These are phyloP conservation scores for Suhomyces coccinellae DNA, from an alignment of 1,139 yeast genomes.

Conservation along the genomic window DNA sequence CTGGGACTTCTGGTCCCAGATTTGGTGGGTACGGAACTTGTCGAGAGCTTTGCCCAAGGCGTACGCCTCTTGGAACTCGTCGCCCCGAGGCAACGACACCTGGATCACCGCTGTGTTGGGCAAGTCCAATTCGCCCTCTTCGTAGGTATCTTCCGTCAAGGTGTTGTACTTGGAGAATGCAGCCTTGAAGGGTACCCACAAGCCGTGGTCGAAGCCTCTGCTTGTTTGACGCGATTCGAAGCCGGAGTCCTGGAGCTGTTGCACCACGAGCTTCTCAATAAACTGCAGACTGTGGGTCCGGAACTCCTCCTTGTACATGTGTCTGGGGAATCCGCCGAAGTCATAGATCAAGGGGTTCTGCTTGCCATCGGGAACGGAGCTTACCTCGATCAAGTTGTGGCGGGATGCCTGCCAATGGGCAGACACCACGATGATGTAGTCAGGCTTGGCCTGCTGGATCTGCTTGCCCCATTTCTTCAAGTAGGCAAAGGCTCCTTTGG, in stretches of 20 bases:
- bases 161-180: conserved; percentile 53
- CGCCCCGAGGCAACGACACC: conserved; percentile 57
- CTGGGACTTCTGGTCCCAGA: conserved; percentile 32
- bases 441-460: conserved; percentile 57
- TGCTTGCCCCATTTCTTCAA: conserved; percentile 50
- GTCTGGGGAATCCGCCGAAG: conserved; percentile 67
- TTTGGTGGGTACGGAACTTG: conserved; percentile 46
- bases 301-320: conserved; percentile 64
- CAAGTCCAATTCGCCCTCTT: conserved; percentile 40
- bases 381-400: conserved; percentile 48
- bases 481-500: conserved; percentile 63
- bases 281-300: conserved; percentile 44
- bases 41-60: conserved; percentile 57
- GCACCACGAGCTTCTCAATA: conserved; percentile 47
- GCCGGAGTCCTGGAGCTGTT: conserved; percentile 42
- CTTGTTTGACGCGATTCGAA: conserved; percentile 43
- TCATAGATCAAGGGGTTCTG: conserved; percentile 60
- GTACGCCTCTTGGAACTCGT: conserved; percentile 49
- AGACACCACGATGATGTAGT: conserved; percentile 62
- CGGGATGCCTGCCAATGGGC: conserved; percentile 73
- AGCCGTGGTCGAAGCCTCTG: conserved; percentile 80
- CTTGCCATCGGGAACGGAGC: conserved; percentile 29
- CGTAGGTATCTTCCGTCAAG: conserved; percentile 19
- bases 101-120: conserved; percentile 54
- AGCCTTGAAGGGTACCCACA: conserved; percentile 76